Evolutionary conservation across 2,329 filamentous ascomycete genomes (phyloP), one percentile per base, ranked within the genome.

Genomic region (Annulohypoxylon truncatum): DNA sequence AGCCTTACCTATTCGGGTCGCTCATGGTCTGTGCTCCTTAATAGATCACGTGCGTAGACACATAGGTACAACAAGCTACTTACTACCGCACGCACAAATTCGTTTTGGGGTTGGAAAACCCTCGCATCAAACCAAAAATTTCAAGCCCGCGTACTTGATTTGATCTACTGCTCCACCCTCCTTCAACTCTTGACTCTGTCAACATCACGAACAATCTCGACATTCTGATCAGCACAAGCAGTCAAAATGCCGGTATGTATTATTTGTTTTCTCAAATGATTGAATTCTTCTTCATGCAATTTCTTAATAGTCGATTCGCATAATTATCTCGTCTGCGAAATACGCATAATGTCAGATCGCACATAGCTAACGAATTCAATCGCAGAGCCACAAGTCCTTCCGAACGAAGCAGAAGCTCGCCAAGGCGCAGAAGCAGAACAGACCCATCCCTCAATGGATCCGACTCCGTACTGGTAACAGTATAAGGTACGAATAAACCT

Each of bases 381-480:
- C 68, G 81, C 83, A 98, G 95, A 95, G 92, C 91, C 94, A 99
- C 89, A 99, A 99, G 92, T 93, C 94, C 83, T 99, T 99, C 94
- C 92, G 94, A 84, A 97, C 94, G 86, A 99, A 99, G 94, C 92
- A 96, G 86, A 99, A 99, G 96, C 94, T 99, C 88, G 96, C 96
- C 82, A 97, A 95, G 90, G 96, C 96, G 83, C 95, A 98, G 90
- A 98, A 97, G 91, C 95, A 98, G 89, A 99, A 99, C 92, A 92
- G 96, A 83, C 96, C 96, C 78, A 97, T 99, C 83, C 96, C 96
- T 76, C 96, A 99, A 89, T 99, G 96, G 96, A 98, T 99, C 83
- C 92, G 96, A 83, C 90, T 99, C 81, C 92, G 95, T 84, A 98
- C 96, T 79, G 92, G 90, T 85, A 99, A 99, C 91, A 97, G 94